Conservation (phyloP, 2,329 filamentous ascomycete species). For the Domatiomyces catenatus region DNA sequence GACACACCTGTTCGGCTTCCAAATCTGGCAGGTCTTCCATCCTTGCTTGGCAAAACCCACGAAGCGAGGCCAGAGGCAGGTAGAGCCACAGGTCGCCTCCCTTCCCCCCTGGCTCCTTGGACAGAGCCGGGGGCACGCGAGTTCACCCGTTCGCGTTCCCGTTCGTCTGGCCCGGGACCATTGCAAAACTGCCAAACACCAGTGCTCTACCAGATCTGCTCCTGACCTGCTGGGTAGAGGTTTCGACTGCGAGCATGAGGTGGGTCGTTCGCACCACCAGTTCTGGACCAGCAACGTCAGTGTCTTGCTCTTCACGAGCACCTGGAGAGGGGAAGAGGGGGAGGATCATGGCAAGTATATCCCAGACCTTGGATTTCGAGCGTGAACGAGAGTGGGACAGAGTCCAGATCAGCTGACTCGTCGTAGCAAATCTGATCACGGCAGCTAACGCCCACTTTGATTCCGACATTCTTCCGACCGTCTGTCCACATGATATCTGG, state of each 20-base stretch:
- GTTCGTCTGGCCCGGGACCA: background rate
- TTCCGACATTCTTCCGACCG: slow-evolving; percentile 45
- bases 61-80: background rate
- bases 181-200: slow-evolving; percentile 23
- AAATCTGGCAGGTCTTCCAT: background rate
- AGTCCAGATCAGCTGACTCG: slow-evolving; percentile 29
- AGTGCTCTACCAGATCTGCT: slow-evolving; percentile 50
- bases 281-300: slow-evolving; percentile 36
- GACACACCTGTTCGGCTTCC: too few relatives aligned
- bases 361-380: slow-evolving; percentile 56
- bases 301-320: background rate
- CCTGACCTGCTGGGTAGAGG: slow-evolving; percentile 45
- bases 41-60: background rate
- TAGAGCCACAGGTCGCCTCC: background rate
- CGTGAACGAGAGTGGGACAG: slow-evolving; percentile 52
- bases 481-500: slow-evolving; percentile 54
- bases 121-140: background rate
- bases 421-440: slow-evolving; percentile 24
- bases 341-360: background rate
- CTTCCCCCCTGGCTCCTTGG: too few relatives aligned
- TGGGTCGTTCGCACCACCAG: slow-evolving; percentile 49
- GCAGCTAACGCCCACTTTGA: slow-evolving; percentile 50
- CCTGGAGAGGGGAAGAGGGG: too few relatives aligned
- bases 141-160: background rate
- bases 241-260: slow-evolving; percentile 50